Evolutionary conservation across 2,329 filamentous ascomycete species (phyloP).

Genomic region (Colletotrichum sp.): DNA sequence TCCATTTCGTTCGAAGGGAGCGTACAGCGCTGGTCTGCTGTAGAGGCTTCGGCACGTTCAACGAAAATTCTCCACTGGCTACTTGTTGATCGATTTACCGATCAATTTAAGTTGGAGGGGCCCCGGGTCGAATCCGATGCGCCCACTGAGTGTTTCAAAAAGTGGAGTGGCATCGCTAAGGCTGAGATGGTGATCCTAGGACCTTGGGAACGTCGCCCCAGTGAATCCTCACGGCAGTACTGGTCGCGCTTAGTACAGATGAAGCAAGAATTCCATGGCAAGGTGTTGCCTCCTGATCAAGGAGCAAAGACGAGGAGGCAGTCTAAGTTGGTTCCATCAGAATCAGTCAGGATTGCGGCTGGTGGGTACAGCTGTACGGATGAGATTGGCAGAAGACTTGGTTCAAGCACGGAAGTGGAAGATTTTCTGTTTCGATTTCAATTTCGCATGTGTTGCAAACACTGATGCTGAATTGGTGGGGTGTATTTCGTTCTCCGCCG

Average conservation of each 20-base stretch:
- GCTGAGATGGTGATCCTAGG: background rate
- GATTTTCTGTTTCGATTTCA: too few relatives aligned
- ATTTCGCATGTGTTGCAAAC: too few relatives aligned
- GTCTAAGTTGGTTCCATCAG: background rate
- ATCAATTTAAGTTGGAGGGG: accelerated
- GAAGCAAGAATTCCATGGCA: accelerated
- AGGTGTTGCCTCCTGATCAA: background rate
- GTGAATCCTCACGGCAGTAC: background rate
- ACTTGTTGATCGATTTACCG: background rate
- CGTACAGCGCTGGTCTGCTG: too few relatives aligned
- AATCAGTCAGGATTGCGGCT: background rate
- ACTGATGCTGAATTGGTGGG: too few relatives aligned
- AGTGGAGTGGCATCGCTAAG: background rate
- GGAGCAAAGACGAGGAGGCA: background rate
- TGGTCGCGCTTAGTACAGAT: background rate
- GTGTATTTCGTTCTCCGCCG: too few relatives aligned
- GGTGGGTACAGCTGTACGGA: background rate
- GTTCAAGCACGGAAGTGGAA: too few relatives aligned
- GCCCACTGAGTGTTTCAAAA: accelerated
- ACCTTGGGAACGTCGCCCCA: accelerated
- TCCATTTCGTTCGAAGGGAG: accelerated
- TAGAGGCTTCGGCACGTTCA: too few relatives aligned
- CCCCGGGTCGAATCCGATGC: too few relatives aligned
- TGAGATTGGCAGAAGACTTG: too few relatives aligned
- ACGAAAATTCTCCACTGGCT: background rate